Evolutionary conservation across 305 asterid genomes (phyloP).

Genomic region (Fraxinus latifolia): DNA sequence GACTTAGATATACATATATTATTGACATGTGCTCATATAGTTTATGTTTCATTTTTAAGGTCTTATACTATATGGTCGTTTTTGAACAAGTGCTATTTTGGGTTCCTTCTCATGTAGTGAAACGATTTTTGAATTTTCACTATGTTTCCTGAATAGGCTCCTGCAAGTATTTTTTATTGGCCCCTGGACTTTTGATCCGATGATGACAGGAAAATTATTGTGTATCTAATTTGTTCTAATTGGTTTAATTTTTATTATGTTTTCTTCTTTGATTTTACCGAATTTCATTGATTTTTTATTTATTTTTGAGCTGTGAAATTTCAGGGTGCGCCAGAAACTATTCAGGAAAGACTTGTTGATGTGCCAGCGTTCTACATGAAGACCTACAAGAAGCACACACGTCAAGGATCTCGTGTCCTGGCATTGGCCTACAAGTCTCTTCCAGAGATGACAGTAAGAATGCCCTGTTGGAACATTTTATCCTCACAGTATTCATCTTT

Average conservation of each 20-base stretch:
- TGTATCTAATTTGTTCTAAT: background rate
- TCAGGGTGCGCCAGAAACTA: slow-evolving; percentile 99
- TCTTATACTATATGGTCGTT: background rate
- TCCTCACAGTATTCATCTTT: background rate
- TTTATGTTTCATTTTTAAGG: background rate
- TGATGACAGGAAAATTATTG: background rate
- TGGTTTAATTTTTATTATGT: background rate
- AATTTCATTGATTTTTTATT: slow-evolving; percentile 1
- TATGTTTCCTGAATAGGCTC: background rate
- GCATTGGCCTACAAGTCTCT: slow-evolving; percentile 91
- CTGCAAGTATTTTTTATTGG: slow-evolving; percentile 8
- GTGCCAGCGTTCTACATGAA: slow-evolving; percentile 69
- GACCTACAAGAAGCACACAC: slow-evolving; percentile 87
- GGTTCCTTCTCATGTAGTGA: background rate
- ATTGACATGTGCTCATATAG: background rate
- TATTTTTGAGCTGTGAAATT: slow-evolving; percentile 18
- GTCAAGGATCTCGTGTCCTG: slow-evolving; percentile 97
- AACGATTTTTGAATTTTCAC: background rate
- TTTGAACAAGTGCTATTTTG: background rate
- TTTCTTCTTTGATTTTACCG: background rate
- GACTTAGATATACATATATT: background rate
- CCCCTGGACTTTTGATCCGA: slow-evolving; percentile 1
- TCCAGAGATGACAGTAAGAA: slow-evolving; percentile 92
- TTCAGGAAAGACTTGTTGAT: slow-evolving; percentile 87
- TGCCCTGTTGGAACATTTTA: slow-evolving; percentile 9